Evolutionary conservation across 2,329 filamentous ascomycete genomes (phyloP).

Genomic region (Botrytis tulipae): DNA sequence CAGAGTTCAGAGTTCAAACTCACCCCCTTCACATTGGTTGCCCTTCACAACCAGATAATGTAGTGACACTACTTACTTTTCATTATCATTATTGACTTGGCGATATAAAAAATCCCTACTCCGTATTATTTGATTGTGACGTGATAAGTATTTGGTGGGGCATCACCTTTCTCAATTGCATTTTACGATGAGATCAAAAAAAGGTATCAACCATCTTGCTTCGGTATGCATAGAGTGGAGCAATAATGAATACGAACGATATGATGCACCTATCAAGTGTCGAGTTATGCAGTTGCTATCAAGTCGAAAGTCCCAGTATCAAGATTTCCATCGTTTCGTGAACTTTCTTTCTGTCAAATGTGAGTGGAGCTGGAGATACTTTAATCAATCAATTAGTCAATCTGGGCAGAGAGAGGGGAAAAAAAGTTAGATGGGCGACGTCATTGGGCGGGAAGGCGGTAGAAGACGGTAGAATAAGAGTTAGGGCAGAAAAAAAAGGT

Average conservation of each 20-base stretch:
- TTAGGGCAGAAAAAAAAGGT: background rate
- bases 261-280: background rate
- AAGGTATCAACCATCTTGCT: background rate
- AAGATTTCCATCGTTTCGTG: background rate
- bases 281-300: no score
- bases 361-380: background rate
- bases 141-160: background rate
- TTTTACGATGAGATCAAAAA: no score
- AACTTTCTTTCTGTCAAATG: background rate
- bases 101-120: background rate
- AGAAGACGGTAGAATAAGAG: background rate
- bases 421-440: background rate
- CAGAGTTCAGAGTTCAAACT: no score
- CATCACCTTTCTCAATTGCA: background rate
- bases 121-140: background rate
- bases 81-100: background rate
- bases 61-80: no score
- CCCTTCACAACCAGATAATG: slow-evolving; percentile 4
- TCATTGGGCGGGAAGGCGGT: slow-evolving; percentile 2
- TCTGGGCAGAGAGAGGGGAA: background rate
- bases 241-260: background rate
- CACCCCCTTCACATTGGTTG: background rate
- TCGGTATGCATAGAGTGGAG: background rate
- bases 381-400: background rate
- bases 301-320: background rate